Base-by-base conservation (phyloP, 192 early-diverging fungal genomes). In the Dissophora ornata region DNA sequence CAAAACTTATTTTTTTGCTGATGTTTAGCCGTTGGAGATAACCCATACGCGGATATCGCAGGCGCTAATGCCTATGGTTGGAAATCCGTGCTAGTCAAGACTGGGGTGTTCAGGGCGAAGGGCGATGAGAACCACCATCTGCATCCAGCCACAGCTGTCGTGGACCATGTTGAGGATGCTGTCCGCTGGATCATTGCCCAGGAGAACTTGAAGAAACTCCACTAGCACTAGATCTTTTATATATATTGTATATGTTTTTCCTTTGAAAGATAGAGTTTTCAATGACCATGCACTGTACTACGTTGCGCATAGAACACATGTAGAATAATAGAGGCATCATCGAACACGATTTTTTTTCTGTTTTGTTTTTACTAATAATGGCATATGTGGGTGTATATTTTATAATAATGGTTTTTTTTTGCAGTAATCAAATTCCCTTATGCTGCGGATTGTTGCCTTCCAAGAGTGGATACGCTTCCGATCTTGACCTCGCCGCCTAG, bases 1-100 rank as follows among this genome's bases (percentile, higher is more conserved):
- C n/a, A n/a, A n/a, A n/a, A n/a, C 13, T 38, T 38, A 38, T 46
- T 53, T 61, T 88, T 88, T 40, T 60, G 89, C 36, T 87, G 91
- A 34, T 86, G 88, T 70, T 90, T 56, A 71, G 90, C 87, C 50
- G 69, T 92, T 33, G 89, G 91, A 32, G 88, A 91, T 61, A 89
- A 91, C 57, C 90, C 88, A 9, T 84, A 84, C 3, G 83, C 90
- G 3, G 92, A 94, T 67, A 91, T 94, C 66, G 85, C 83, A 7
- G 92, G 92, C 1, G 92, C 92, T 10, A 91, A 90, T 57, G 84
- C 69, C 2, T 80, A 90, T 36, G 90, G 90, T 0, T 94, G 92
- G 92, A 83, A 85, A 26, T 89, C 87, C 22, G 68, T 94, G 12
- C 69, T 92, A 24, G 91, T 94, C 36, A 82, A 83, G 51, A 92